Evolutionary conservation across 1,284 basidiomycete species (phyloP), one percentile per base, ranked within the genome.

Genomic region (Rhodotorula sp.): DNA sequence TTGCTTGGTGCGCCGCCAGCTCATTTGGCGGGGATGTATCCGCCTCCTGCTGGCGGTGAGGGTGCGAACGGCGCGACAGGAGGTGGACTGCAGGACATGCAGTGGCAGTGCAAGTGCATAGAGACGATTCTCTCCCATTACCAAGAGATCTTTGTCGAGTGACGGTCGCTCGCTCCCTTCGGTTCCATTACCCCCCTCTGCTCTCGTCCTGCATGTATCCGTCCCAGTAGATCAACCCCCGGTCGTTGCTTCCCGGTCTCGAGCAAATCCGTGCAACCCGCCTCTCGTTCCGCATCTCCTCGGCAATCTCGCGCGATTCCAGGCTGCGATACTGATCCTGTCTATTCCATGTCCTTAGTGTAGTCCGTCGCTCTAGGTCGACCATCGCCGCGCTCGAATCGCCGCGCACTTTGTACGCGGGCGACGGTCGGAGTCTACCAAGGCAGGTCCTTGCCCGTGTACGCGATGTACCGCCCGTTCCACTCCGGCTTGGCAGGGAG

Each of bases 51-150:
- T 19, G n/a, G 36, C 47, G 49, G 39, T 30, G 30, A 20, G 1
- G 32, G 7, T 10, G 46, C 29, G 49, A 59, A 72, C 56, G 63
- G 66, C 55, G 44, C 51, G 20, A 32, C 24, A 15, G 59, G 59
- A 2, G 60, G 60, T 1, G 52, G 69, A 49, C 76, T 88, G 75
- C 84, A 85, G 58, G 87, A 89, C 75, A 85, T 87, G 79, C 83
- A 82, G 74, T 85, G 81, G 80, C 89, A 87, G 82, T 88, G 88
- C 81, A 87, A 91, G 89, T 90, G 90, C 27, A 86, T 94, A 74
- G 91, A 93, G 81, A 92, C 90, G 10, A 92, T 94, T 76, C 81
- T 94, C 73, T 86, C 88, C 76, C 90, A 92, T 79, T 93, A 91
- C 80, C 86, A 85, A 68, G 91, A 92, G 82, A 92, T 92, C 74